A percentile compares a stretch with the other conserved stretches of the same genome.
These are phyloP conservation scores for Otatea glauca DNA, from an alignment of 176 grass and related monocot species.

Conservation along the genomic window DNA sequence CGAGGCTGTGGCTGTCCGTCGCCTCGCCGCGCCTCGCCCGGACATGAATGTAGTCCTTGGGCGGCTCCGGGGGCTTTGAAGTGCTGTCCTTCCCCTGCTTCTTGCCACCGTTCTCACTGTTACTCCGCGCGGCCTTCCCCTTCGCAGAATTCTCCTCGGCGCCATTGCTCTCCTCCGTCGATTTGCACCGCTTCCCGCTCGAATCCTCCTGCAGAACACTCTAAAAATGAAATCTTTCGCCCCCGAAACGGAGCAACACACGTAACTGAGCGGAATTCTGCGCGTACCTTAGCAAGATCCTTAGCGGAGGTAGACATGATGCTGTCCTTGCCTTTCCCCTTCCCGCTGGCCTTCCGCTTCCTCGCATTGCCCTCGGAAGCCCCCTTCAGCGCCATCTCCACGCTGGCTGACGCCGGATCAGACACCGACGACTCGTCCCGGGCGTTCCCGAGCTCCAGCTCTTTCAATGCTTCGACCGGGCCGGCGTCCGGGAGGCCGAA, in stretches of 20 bases:
- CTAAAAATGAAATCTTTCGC: slow-evolving; percentile 25
- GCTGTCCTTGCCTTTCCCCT: slow-evolving; percentile 83
- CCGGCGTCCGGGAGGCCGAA: slow-evolving; percentile 57
- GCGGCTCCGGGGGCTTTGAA: slow-evolving; percentile 59
- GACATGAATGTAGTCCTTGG: slow-evolving; percentile 95
- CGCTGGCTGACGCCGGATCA: slow-evolving; percentile 70
- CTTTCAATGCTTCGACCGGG: slow-evolving; percentile 48
- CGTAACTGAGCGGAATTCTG: slow-evolving; percentile 38
- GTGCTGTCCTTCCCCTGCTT: slow-evolving; percentile 67
- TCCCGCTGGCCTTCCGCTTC: slow-evolving; percentile 77
- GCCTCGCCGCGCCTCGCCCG: slow-evolving; percentile 93
- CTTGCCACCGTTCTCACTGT: slow-evolving; percentile 61
- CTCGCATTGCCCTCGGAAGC: slow-evolving; percentile 67
- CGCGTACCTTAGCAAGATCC: slow-evolving; percentile 68
- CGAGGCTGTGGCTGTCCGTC: slow-evolving; percentile 96
- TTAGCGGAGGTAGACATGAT: slow-evolving; percentile 47
- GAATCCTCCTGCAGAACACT: slow-evolving; percentile 59
- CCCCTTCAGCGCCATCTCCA: slow-evolving; percentile 49
- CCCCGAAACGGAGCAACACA: neutral
- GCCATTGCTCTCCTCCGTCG: slow-evolving; percentile 61
- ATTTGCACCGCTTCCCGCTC: slow-evolving; percentile 68
- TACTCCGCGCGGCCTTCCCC: slow-evolving; percentile 76
- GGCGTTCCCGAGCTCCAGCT: slow-evolving; percentile 51
- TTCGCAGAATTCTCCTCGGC: slow-evolving; percentile 65
- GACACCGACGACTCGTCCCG: slow-evolving; percentile 86